Evolutionary conservation across 1,284 basidiomycete species (phyloP), one percentile per base, ranked within the genome.

Genomic region (Fomitiporia mediterranea): DNA sequence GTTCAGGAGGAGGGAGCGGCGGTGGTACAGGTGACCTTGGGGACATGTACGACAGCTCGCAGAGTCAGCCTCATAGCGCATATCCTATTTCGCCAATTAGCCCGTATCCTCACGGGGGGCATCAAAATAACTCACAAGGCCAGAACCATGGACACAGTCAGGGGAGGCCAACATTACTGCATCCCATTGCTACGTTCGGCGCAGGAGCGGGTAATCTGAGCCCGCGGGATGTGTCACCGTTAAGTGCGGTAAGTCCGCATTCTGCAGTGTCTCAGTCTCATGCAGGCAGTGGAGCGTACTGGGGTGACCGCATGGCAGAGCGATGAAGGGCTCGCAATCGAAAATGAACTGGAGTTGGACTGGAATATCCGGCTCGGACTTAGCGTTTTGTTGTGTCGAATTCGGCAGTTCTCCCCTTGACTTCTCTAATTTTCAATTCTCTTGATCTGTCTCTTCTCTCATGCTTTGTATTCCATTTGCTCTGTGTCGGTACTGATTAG

Each of bases 1-100:
- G 50, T 21, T 52, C 50, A 40, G 21, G 15, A 2, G 35, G 38
- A 9, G 35, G 21, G 9, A n/a, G n/a, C n/a, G 13, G 32, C 13
- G 32, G 32, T 6, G 32, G 32, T 6, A 6, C 32, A 34, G 32
- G 32, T 34, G 43, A 44, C 1, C 17, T 44, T 23, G 32, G 19
- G 25, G 42, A 30, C 32, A 21, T 51, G 17, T 57, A 52, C 32
- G 51, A 51, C 37, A 19, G 35, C 7, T 19, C 55, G 30, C 21
- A 25, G 28, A 19, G 42, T 21, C n/a, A n/a, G n/a, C n/a, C n/a
- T n/a, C 28, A 49, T 32, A 37, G 30, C 38, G 44, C 53, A 17
- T 59, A 59, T 46, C 57, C 57, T 9, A 43, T 59, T 19, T 59
- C 57, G 19, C 57, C 57, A 2, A 55, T 55, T 39, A 58, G 57